Evolutionary conservation across 2,329 filamentous ascomycete species (phyloP).

Genomic region (Fusarium hostae): DNA sequence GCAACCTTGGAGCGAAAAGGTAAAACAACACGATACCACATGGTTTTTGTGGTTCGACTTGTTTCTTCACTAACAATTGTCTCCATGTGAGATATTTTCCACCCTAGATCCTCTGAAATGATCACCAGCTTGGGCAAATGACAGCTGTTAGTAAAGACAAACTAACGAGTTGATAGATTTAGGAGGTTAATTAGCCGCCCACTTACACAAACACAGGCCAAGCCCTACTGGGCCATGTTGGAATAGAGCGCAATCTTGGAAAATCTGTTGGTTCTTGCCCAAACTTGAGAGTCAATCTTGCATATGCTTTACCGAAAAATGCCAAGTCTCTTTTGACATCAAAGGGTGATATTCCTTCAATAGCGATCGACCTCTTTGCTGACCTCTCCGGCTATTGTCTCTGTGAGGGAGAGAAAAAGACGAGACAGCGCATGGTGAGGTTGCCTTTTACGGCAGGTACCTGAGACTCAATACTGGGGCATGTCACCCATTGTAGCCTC

Average conservation of each 20-base stretch:
- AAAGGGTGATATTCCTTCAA: conserved; percentile 9
- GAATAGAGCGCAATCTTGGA: conserved; percentile 27
- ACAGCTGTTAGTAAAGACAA: conserved; percentile 4
- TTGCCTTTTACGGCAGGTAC: conserved; percentile 31
- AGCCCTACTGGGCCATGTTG: conserved; percentile 10
- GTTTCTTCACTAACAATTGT: background rate
- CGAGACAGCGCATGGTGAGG: background rate
- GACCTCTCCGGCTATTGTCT: background rate
- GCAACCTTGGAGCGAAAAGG: background rate
- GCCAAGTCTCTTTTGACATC: conserved; percentile 9
- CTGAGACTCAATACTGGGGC: conserved; percentile 4
- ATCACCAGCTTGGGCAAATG: conserved; percentile 29
- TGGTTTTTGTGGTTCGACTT: background rate
- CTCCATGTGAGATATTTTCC: conserved; percentile 9
- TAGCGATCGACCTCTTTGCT: background rate
- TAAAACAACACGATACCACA: background rate
- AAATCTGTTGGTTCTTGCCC: background rate
- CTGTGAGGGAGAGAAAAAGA: background rate
- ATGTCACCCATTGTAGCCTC: conserved; percentile 14
- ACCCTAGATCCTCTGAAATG: conserved; percentile 2
- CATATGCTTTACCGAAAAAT: background rate
- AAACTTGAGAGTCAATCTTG: background rate
- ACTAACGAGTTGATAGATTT: conserved; percentile 17
- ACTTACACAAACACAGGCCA: conserved; percentile 13
- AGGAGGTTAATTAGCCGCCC: conserved; percentile 23